These are phyloP conservation scores for Pseudopyricularia cyperi DNA, from an alignment of 2,329 filamentous ascomycete species.

Conservation along the genomic window DNA sequence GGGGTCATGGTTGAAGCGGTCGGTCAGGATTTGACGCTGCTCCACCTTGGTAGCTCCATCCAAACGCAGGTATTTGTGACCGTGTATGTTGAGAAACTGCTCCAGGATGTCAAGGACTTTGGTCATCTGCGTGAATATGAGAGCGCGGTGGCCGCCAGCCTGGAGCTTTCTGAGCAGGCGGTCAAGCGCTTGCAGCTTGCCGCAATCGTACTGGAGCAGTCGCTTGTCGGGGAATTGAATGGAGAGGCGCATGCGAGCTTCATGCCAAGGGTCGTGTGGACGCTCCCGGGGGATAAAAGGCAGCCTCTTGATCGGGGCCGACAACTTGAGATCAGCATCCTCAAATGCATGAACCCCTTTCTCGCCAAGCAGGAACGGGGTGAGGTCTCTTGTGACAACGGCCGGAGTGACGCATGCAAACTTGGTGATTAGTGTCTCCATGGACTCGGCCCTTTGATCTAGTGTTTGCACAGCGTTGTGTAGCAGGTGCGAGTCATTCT, in stretches of 20 bases:
- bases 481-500: constrained; percentile 52
- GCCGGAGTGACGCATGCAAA: constrained; percentile 90
- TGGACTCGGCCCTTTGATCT: constrained; percentile 54
- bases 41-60: constrained; percentile 96
- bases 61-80: constrained; percentile 88
- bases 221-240: constrained; percentile 96
- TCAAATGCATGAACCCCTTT: constrained; percentile 44
- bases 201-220: constrained; percentile 94
- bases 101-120: constrained; percentile 96
- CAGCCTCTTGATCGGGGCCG: constrained; percentile 39
- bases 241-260: constrained; percentile 79
- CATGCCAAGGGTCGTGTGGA: constrained; percentile 74
- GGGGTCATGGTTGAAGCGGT: constrained; percentile 90
- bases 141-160: constrained; percentile 76
- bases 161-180: constrained; percentile 76
- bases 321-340: constrained; percentile 42
- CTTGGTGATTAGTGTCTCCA: constrained; percentile 68
- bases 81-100: constrained; percentile 95
- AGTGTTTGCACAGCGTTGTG: constrained; percentile 60
- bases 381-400: constrained; percentile 69
- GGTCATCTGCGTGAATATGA: constrained; percentile 99
- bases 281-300: constrained; percentile 43
- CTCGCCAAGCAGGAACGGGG: constrained; percentile 51
- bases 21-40: constrained; percentile 85
- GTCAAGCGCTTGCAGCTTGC: constrained; percentile 85